A percentile compares a stretch with the other conserved stretches of the same genome.
Evolutionary conservation across 2,329 filamentous ascomycete genomes (phyloP).

Genomic region (Zymoseptoria crescenta): DNA sequence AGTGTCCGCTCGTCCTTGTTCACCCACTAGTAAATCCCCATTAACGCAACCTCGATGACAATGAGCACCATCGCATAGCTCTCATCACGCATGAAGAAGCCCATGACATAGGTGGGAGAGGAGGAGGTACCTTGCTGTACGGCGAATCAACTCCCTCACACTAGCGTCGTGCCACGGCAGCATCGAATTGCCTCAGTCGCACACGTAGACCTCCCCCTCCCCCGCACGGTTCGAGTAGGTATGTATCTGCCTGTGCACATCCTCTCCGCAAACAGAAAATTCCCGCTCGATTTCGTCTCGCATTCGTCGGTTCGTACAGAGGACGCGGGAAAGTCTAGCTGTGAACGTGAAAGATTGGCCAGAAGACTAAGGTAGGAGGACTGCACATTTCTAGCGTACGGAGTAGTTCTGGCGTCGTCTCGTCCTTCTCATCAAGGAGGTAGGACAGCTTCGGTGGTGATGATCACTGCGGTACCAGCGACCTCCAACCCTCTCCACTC

Average conservation of each 20-base stretch:
- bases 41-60: not conserved
- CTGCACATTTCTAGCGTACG: not conserved
- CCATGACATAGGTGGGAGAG: not conserved
- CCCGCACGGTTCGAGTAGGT: not conserved
- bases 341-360: not conserved
- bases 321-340: not conserved
- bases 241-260: not conserved
- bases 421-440: not conserved
- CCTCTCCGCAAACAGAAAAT: not conserved
- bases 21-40: not conserved
- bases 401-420: not conserved
- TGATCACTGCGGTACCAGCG: not conserved
- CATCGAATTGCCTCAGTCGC: not conserved
- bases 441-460: not conserved
- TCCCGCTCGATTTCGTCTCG: rapidly evolving
- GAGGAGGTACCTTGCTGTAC: not conserved
- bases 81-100: not conserved
- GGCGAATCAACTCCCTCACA: not conserved
- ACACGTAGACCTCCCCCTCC: not conserved
- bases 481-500: not conserved
- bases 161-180: not conserved
- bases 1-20: not conserved
- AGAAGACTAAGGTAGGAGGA: not conserved
- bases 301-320: not conserved
- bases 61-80: not conserved